Evolutionary conservation across 176 grass and related monocot species (phyloP).

Genomic region (Miscanthus lutarioriparius): DNA sequence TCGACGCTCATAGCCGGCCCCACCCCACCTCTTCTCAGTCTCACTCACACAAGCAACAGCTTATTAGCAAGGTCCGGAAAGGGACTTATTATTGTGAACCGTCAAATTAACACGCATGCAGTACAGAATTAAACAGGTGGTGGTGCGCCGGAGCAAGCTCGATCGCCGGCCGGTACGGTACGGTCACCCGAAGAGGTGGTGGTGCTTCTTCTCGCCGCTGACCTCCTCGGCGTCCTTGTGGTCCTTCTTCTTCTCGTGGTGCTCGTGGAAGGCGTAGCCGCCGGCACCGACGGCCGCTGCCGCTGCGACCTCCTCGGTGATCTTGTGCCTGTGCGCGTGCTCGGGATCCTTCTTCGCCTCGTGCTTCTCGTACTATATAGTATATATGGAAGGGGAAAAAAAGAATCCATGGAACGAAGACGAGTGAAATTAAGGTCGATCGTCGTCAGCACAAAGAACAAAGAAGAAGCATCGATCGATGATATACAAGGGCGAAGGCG

Average conservation of each 20-base stretch:
- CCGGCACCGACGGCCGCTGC: slow-evolving; percentile 61
- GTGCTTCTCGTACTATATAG: slow-evolving; percentile 90
- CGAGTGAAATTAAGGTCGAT: no score
- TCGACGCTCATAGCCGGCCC: background rate
- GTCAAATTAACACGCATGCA: background rate
- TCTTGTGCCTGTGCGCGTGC: slow-evolving; percentile 78
- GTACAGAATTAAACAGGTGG: background rate
- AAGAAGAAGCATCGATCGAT: background rate
- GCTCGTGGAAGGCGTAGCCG: slow-evolving; percentile 82
- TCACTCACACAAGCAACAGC: background rate
- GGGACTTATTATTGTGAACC: background rate
- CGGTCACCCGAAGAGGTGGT: slow-evolving; percentile 61
- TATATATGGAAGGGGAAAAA: no score
- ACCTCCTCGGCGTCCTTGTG: slow-evolving; percentile 72
- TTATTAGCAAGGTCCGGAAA: background rate
- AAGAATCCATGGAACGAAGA: background rate
- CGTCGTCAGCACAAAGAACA: background rate
- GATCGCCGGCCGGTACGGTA: background rate
- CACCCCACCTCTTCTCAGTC: slow-evolving; percentile 24
- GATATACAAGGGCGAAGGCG: slow-evolving; percentile 83
- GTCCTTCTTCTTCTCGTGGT: slow-evolving; percentile 89
- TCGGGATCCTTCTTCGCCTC: slow-evolving; percentile 89
- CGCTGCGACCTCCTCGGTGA: slow-evolving; percentile 76
- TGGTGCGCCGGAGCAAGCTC: background rate
- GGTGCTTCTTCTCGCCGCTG: slow-evolving; percentile 77